A percentile compares a stretch with the other conserved stretches of the same genome.
Evolutionary conservation across 2,329 filamentous ascomycete genomes (phyloP).

Genomic region (Penicillium freii): DNA sequence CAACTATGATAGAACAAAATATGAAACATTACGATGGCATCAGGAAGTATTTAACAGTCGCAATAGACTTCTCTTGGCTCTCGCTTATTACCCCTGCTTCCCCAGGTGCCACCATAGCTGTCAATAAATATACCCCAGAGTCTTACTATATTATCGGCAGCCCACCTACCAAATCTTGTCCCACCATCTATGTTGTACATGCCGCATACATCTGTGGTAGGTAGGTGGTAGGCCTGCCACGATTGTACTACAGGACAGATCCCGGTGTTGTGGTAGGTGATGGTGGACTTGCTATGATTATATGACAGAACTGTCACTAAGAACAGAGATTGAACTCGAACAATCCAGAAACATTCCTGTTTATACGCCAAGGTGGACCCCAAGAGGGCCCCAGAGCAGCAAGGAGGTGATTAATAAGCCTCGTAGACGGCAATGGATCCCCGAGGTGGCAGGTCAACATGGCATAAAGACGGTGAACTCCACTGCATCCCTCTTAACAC

Average conservation of each 20-base stretch:
- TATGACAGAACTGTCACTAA: neutral
- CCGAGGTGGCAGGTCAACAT: neutral
- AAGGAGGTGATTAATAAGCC: conserved; percentile 27
- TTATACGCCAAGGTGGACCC: neutral
- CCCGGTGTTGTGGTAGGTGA: neutral
- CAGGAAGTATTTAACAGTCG: neutral
- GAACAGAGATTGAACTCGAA: neutral
- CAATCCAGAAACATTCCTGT: neutral
- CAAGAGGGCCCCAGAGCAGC: conserved; percentile 3
- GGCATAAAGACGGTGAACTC: conserved; percentile 16
- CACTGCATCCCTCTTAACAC: neutral
- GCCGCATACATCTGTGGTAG: neutral
- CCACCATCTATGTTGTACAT: neutral
- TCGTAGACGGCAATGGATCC: neutral
- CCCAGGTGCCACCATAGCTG: neutral
- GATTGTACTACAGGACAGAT: neutral
- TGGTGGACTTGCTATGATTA: neutral
- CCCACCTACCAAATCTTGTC: neutral
- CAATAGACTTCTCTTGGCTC: conserved; percentile 12
- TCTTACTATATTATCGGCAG: neutral
- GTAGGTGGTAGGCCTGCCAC: too few species aligned
- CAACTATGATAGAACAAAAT: neutral
- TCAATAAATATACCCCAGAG: neutral
- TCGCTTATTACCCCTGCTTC: neutral
- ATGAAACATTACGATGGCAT: neutral